Percentiles rank a stretch among this genome's conserved stretches.
Conservation (phyloP, 2,329 filamentous ascomycete genomes). For the Tympanopsis confertula region DNA sequence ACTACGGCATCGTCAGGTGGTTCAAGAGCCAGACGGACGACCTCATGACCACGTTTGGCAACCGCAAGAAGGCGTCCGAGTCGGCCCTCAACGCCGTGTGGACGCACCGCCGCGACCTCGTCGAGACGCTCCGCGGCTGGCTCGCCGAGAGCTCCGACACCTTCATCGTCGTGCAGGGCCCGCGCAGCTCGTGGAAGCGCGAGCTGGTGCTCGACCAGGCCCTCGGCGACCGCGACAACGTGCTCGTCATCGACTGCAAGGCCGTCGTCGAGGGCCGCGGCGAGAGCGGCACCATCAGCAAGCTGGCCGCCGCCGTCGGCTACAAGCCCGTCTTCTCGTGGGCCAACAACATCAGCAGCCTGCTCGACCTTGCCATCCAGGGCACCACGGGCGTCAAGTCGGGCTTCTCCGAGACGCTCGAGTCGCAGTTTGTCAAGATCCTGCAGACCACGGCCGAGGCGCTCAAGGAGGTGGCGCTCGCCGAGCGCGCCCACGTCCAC, state of each 20-base stretch:
- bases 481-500: constrained; percentile 41
- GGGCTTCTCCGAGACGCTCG: constrained; percentile 40
- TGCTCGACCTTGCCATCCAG: constrained; percentile 56
- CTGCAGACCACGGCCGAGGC: constrained; percentile 38
- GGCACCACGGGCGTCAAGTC: constrained; percentile 32
- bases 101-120: neutral
- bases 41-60: constrained; percentile 40
- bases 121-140: neutral
- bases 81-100: constrained; percentile 18
- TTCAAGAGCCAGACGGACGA: constrained; percentile 62
- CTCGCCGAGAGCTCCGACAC: neutral
- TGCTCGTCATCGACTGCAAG: constrained; percentile 58
- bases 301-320: constrained; percentile 52
- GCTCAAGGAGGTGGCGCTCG: constrained; percentile 34
- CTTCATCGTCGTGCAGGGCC: constrained; percentile 46
- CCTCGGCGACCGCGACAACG: constrained; percentile 42
- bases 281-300: constrained; percentile 50
- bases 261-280: constrained; percentile 57
- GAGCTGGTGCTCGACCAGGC: constrained; percentile 54
- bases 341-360: constrained; percentile 59
- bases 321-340: constrained; percentile 58
- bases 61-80: constrained; percentile 42
- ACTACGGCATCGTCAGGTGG: constrained; percentile 70
- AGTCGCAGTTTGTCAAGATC: constrained; percentile 40
- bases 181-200: constrained; percentile 54